Base-by-base conservation (phyloP, 371 early-diverging fungal species). In the Haplosporangium sp. region DNA sequence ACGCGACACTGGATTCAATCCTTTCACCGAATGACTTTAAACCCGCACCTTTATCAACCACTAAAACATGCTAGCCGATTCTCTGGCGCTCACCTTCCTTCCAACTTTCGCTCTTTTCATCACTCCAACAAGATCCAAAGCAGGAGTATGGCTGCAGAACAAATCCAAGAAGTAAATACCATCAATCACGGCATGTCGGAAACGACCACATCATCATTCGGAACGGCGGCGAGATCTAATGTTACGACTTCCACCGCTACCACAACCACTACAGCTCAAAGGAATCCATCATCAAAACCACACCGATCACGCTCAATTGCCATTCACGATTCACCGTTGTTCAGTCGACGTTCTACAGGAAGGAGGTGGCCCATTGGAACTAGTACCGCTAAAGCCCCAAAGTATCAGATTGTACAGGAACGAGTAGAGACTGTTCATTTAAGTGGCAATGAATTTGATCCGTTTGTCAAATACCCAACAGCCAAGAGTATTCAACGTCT, bases 1-100 rank as follows among this genome's bases (percentile, higher is more conserved):
- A 73, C 78, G 74, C 73, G 78, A 35, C 78, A 78, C 42, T 78
- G 78, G 78, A 78, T 78, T 52, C 73, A 65, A 11, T 72, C 78
- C 37, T 69, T 78, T 50, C 67, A 78, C 34, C 63, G 65, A 19
- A 73, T 78, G 74, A 73, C 78, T 9, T 47, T 73, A 3, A 56
- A 73, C 56, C 74, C 78, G 8, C 74, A 72, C 44, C 69, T 70
- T 39, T 52, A 37, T 4, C 64, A 37, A 19, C 7, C 69, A 47
- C 20, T 40, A 8, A 59, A 42, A 8, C 63, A 64, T 19, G 17
- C 67, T 35, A 35, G 40, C 15, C 57, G 53, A 17, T 47, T 40
- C 1, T 61, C 20, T 55, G 2, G 55, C 5, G 34, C 40, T 2
- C 11, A 15, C 19, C 47, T 17, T 17, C 19, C 39, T 38, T 20